Evolutionary conservation across 2,329 filamentous ascomycete genomes (phyloP).

Genomic region (Myriangium duriaei): DNA sequence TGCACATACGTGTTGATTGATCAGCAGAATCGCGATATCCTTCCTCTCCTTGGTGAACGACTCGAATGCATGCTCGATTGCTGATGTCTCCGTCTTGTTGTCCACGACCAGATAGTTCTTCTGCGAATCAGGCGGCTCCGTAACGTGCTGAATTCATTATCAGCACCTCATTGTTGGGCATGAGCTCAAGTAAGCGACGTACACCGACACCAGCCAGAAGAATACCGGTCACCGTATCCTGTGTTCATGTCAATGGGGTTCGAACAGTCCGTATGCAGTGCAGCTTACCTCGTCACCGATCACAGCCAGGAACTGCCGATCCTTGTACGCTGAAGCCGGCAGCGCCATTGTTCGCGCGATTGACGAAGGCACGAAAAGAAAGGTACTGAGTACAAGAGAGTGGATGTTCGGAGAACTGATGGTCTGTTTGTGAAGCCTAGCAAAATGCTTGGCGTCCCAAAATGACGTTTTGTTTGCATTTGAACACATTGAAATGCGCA

Average conservation of each 20-base stretch:
- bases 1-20: conserved; percentile 81
- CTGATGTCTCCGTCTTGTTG: conserved; percentile 73
- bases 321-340: conserved; percentile 49
- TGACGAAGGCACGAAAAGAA: background rate
- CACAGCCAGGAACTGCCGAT: conserved; percentile 91
- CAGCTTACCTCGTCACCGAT: conserved; percentile 80
- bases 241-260: no score
- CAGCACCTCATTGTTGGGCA: background rate
- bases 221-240: conserved; percentile 95
- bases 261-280: no score
- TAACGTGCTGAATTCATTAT: conserved; percentile 59
- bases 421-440: no score
- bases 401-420: background rate
- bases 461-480: conserved; percentile 10
- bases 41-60: conserved; percentile 80
- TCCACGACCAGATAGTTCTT: conserved; percentile 99
- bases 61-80: conserved; percentile 85
- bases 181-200: conserved; percentile 24
- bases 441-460: no score
- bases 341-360: conserved; percentile 42
- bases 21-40: conserved; percentile 90
- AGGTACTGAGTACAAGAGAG: background rate
- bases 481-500: conserved; percentile 7
- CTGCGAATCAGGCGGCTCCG: conserved; percentile 71
- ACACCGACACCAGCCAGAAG: conserved; percentile 93